These are phyloP conservation scores for Tubosaeta sp. DNA, from an alignment of 768 basidiomycete species.

Conservation along the genomic window DNA sequence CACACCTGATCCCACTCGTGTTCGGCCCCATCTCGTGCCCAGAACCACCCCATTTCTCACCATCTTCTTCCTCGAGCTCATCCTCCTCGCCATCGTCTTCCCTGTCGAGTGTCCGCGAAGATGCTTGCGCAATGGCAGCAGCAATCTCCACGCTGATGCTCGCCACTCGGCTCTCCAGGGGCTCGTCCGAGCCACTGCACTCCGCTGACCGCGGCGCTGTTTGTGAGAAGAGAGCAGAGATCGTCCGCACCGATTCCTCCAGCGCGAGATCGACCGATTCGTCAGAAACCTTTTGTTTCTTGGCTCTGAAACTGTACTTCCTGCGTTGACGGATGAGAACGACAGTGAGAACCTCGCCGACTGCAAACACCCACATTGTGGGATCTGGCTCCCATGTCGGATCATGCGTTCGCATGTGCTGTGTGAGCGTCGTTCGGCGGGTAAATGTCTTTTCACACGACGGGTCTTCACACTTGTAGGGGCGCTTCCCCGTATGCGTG, in stretches of 20 bases:
- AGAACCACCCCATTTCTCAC: conserved; percentile 39
- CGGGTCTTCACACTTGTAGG: conserved; percentile 81
- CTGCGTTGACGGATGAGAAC: conserved; percentile 35
- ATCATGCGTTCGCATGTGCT: conserved; percentile 87
- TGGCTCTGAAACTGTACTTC: conserved; percentile 76
- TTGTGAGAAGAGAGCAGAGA: conserved; percentile 63
- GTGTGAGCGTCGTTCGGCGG: conserved; percentile 76
- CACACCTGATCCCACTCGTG: conserved; percentile 59
- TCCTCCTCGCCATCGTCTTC: conserved; percentile 44
- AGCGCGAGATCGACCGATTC: conserved; percentile 57
- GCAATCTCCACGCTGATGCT: conserved; percentile 79
- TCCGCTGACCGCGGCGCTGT: conserved; percentile 37
- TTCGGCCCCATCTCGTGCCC: conserved; percentile 53
- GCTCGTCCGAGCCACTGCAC: conserved; percentile 30
- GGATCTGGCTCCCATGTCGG: conserved; percentile 83
- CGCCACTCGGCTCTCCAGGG: conserved; percentile 63
- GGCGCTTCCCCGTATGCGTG: conserved; percentile 83
- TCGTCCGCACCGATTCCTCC: conserved; percentile 70
- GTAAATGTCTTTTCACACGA: conserved; percentile 87
- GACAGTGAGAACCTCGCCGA: conserved; percentile 1
- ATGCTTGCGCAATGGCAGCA: conserved; percentile 73
- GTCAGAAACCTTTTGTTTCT: conserved; percentile 50
- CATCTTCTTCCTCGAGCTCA: conserved; percentile 37
- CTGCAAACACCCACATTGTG: conserved; percentile 53
- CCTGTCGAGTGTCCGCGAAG: conserved; percentile 54